Evolutionary conservation across 2,329 filamentous ascomycete genomes (phyloP), one percentile per base, ranked within the genome.

Genomic region (Colletotrichum trifolii): DNA sequence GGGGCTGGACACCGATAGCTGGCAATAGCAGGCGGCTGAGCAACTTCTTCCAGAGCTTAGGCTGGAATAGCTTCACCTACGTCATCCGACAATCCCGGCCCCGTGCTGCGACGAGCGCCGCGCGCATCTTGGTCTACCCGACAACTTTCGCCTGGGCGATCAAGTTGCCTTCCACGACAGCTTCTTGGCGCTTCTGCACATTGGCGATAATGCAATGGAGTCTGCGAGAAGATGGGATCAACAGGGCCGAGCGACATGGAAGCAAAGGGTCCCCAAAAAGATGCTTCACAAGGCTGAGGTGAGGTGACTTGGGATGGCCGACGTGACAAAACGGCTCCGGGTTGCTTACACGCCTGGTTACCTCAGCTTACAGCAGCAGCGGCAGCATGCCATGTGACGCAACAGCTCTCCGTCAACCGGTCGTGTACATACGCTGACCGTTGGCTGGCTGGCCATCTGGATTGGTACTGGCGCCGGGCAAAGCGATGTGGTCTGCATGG

Each of bases 261-360:
- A 40, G 49, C 15, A 13, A 8, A 25, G 1, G 25, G 25, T 1
- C 25, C 25, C 25, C 34, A 38, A 34, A 8, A 47, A 38, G 13
- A 34, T 62, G 52, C 50, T 62, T 57, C 58, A 17, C 53, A 65
- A 53, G 58, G 63, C 63, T 63, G 58, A 63, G 58, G 40, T 49
- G 11, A 43, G 17, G 2, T 17, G 17, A 17, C 40, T 8, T 13
- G 48, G 38, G 52, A 50, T 36, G 43, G 25, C 43, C 10, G n/a
- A 59, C 48, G 34, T 25, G 0, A 5, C 25, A 38, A 47, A 50
- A 43, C 17, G 13, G 33, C 38, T 47, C 25, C 35, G 36, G 47
- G 33, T 12, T 66, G 63, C 58, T 66, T 62, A 63, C 63, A 40
- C 25, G 25, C 1, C 25, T 25, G 33, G 47, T 56, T 63, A 38